Percentiles rank a stretch among this genome's conserved stretches.
Conservation (phyloP, 148 eudicot genomes). For the Simmondsia chinensis region DNA sequence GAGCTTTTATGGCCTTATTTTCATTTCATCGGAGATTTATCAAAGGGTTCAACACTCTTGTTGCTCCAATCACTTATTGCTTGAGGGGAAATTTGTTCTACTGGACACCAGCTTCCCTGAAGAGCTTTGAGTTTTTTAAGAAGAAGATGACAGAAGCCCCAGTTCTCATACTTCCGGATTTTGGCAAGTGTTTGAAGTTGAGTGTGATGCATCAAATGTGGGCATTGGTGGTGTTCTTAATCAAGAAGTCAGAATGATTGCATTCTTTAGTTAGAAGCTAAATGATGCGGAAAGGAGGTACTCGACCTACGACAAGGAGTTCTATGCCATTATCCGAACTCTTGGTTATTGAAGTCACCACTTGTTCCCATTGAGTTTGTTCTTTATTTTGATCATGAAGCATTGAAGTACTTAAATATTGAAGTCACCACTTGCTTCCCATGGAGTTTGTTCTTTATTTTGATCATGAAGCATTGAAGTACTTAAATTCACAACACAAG, state of each 20-base stretch:
- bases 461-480: neutral
- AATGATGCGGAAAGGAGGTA: neutral
- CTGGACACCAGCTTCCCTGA: neutral
- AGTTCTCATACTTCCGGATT: neutral
- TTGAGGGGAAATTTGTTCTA: neutral
- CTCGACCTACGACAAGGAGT: neutral
- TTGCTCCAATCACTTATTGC: neutral
- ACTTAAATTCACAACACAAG: neutral
- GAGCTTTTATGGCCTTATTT: neutral
- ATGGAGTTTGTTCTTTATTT: no score
- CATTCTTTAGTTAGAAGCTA: neutral
- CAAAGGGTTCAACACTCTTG: neutral
- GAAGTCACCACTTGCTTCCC: neutral
- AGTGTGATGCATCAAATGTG: neutral
- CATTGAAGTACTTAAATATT: neutral
- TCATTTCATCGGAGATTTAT: neutral
- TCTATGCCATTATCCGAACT: neutral
- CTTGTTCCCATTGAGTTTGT: slow-evolving; percentile 10
- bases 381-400: no score
- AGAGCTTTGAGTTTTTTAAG: neutral
- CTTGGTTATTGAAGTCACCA: neutral
- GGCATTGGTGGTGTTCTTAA: neutral
- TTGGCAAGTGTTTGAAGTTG: neutral
- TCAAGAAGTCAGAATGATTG: neutral
- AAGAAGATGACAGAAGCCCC: neutral